phyloP scores from a whole-genome alignment of 345 rosid genomes.

The Sisymbrium altissimum region DNA sequence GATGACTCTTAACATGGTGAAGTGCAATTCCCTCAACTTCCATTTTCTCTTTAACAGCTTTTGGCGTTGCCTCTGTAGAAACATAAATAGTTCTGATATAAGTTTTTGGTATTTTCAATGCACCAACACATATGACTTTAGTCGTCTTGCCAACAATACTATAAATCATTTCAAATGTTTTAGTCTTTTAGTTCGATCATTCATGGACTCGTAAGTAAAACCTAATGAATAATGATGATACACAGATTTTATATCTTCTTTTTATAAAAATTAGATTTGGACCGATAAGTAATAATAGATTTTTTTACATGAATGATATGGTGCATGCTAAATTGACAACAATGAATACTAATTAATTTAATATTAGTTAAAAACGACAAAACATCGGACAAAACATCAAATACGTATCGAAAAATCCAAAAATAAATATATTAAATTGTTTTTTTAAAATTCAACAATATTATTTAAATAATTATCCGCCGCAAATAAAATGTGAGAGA shows the following conservation, averaged over 20 bases:
- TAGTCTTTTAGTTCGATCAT: background rate
- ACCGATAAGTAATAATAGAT: background rate
- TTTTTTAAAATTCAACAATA: background rate
- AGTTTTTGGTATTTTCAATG: background rate
- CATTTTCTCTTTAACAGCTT: conserved; percentile 22
- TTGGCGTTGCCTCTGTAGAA: conserved; percentile 26
- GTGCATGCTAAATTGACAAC: background rate
- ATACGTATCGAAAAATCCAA: background rate
- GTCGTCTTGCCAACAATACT: background rate
- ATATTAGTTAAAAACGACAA: background rate
- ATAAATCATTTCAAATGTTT: background rate
- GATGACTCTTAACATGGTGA: conserved; percentile 35
- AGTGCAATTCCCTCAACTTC: conserved; percentile 31
- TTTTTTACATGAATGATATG: background rate
- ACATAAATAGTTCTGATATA: background rate
- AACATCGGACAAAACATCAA: too few species aligned
- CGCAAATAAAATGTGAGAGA: background rate
- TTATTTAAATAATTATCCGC: background rate
- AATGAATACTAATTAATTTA: background rate
- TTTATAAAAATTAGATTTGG: background rate
- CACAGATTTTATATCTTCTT: background rate
- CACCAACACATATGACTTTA: background rate
- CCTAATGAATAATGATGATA: background rate
- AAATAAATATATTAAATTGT: background rate
- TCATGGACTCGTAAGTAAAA: background rate